These are phyloP conservation scores for Alternaria conjuncta DNA, from an alignment of 2,329 filamentous ascomycete species.

Conservation along the genomic window DNA sequence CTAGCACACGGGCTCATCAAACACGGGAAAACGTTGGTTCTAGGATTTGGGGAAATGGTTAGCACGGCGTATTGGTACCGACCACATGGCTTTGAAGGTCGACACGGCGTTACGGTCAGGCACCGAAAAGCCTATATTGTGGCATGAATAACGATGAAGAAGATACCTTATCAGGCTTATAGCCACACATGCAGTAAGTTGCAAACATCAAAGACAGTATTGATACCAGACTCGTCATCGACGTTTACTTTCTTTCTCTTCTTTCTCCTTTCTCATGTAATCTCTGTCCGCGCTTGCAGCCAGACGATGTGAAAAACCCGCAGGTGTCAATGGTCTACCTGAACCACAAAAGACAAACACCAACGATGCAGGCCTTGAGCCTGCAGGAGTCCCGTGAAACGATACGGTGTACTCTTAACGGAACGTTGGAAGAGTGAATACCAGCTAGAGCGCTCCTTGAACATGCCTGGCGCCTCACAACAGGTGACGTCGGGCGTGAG, in stretches of 20 bases:
- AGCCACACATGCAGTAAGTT: slow-evolving; percentile 2
- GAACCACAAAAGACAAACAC: slow-evolving; percentile 24
- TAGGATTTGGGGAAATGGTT: slow-evolving; percentile 3
- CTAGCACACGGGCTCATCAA: slow-evolving; percentile 17
- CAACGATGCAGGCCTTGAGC: slow-evolving; percentile 55
- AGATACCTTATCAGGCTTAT: neutral
- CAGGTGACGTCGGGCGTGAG: neutral
- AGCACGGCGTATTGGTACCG: slow-evolving; percentile 17
- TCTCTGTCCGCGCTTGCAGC: neutral
- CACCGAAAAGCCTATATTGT: slow-evolving; percentile 3
- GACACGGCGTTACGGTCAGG: slow-evolving; percentile 1
- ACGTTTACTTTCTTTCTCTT: neutral
- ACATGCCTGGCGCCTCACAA: neutral
- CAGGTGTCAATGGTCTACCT: neutral
- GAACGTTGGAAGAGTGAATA: slow-evolving; percentile 54
- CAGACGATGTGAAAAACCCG: neutral
- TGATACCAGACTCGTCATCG: neutral
- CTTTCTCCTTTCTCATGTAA: neutral
- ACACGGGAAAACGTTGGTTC: neutral
- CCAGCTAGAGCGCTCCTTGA: neutral
- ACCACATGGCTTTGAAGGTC: neutral
- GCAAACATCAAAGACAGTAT: neutral
- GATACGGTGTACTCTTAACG: slow-evolving; percentile 51
- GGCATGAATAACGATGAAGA: slow-evolving; percentile 4
- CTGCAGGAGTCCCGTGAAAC: slow-evolving; percentile 50